Evolutionary conservation across 106 monocot species (phyloP).

Genomic region (Apostasia ramifera): DNA sequence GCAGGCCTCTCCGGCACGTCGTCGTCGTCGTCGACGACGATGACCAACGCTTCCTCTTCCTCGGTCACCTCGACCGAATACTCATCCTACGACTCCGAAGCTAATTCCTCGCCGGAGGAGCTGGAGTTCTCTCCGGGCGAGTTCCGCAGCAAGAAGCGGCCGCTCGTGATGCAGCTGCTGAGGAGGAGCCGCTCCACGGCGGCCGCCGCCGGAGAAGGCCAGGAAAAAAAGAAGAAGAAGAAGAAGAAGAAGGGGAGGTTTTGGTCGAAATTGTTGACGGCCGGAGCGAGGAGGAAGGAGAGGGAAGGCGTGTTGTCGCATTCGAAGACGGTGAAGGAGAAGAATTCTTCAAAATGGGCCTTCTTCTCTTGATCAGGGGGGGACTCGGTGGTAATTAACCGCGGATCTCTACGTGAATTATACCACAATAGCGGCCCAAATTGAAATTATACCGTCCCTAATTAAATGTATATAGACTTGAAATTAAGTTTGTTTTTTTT

Average conservation of each 20-base stretch:
- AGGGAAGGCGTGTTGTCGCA: conserved; percentile 12
- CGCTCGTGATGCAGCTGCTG: background rate
- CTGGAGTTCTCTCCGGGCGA: background rate
- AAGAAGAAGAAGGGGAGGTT: conserved; percentile 24
- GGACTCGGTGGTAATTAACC: too few relatives aligned
- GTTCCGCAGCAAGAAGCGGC: background rate
- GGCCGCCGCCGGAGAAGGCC: background rate
- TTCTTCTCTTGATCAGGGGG: conserved; percentile 3
- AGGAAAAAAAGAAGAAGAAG: background rate
- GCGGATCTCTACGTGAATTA: too few relatives aligned
- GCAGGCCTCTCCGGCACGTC: conserved; percentile 29
- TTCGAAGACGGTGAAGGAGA: conserved; percentile 52
- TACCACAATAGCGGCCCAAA: too few relatives aligned
- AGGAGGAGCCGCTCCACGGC: conserved; percentile 27
- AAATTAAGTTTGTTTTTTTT: too few relatives aligned
- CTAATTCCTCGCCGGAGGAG: conserved; percentile 1
- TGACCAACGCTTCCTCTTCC: conserved; percentile 5
- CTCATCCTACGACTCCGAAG: background rate
- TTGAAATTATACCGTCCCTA: too few relatives aligned
- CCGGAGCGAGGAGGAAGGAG: conserved; percentile 6
- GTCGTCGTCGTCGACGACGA: conserved; percentile 22
- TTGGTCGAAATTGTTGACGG: conserved; percentile 21
- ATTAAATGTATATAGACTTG: too few relatives aligned
- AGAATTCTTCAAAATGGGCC: conserved; percentile 25
- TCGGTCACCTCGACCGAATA: background rate